Percentiles rank a stretch among this genome's conserved stretches.
Conservation (phyloP, 257 asterid genomes). For the Vinca minor region DNA sequence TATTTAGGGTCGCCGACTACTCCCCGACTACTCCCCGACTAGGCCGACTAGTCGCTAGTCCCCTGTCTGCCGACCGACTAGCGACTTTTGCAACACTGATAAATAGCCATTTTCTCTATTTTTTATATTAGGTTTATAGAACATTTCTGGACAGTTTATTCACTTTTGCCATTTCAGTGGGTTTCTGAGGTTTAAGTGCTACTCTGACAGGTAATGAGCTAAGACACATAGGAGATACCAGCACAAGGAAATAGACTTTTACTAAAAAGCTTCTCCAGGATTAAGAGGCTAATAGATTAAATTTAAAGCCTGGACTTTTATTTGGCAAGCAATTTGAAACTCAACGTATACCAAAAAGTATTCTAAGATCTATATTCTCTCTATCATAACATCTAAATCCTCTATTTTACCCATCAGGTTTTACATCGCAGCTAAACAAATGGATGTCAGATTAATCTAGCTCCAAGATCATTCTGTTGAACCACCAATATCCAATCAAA, state of each 20-base stretch:
- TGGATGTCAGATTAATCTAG: background rate
- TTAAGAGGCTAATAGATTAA: background rate
- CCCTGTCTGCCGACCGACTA: no score
- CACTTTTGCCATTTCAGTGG: background rate
- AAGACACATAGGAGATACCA: background rate
- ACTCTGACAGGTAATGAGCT: background rate
- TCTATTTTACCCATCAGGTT: no score
- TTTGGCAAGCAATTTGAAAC: background rate
- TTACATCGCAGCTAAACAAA: background rate
- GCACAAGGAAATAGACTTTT: background rate
- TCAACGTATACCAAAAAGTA: background rate
- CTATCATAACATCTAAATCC: background rate
- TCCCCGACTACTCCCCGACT: no score
- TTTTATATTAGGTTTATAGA: background rate
- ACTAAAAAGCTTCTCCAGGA: background rate
- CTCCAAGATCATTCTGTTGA: background rate
- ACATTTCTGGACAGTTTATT: background rate
- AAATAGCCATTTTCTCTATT: no score
- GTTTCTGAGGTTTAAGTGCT: background rate
- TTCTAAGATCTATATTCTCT: background rate
- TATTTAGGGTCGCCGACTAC: no score
- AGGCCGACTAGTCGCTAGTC: no score
- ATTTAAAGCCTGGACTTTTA: background rate
- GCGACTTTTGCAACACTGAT: no score
- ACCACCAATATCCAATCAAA: no score